Evolutionary conservation across 2,329 filamentous ascomycete species (phyloP), one percentile per base, ranked within the genome.

Genomic region (Aspergillus vadensis): DNA sequence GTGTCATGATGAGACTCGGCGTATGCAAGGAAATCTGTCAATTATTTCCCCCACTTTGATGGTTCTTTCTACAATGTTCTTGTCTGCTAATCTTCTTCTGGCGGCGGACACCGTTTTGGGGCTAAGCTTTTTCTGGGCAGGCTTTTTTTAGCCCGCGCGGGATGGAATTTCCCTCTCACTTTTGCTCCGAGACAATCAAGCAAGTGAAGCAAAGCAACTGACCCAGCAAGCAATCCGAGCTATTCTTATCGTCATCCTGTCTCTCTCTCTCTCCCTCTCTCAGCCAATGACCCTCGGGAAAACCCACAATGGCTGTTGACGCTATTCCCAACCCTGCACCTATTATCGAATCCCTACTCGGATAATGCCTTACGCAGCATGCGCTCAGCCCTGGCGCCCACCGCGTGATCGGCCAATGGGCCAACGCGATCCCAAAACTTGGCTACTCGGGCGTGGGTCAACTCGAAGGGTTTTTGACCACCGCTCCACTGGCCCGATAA

Each of bases 51-150:
- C 32, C 32, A 14, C 10, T 14, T 12, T 36, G 12, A 5, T 15
- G 5, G 23, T 27, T 36, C 0, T 2, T 36, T 36, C 12, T 14
- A 36, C 10, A 6, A 36, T 36, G 32, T 36, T 36, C 32, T 36
- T 36, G 10, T 36, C 32, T 32, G 30, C 30, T 12, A 4, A 30
- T 32, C 30, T 32, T 36, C 32, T 36, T 36, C 32, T 36, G 32
- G 27, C 27, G 27, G 27, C 27, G 32, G 32, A 12, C 32, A 23
- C 30, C 19, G 21, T 55, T 55, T 43, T 12, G 17, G 23, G 23
- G 52, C 38, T 44, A 55, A 55, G 52, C 52, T 55, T 55, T 43
- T 55, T 44, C 30, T 43, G 23, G 38, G 38, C 52, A 39, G n/a
- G 38, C 38, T 55, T 43, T 43, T 30, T 55, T 43, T 53, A 53